Percentiles rank a stretch among this genome's conserved stretches.
These are phyloP conservation scores for Candida ponderosae DNA, from an alignment of 805 yeast genomes.

Conservation along the genomic window DNA sequence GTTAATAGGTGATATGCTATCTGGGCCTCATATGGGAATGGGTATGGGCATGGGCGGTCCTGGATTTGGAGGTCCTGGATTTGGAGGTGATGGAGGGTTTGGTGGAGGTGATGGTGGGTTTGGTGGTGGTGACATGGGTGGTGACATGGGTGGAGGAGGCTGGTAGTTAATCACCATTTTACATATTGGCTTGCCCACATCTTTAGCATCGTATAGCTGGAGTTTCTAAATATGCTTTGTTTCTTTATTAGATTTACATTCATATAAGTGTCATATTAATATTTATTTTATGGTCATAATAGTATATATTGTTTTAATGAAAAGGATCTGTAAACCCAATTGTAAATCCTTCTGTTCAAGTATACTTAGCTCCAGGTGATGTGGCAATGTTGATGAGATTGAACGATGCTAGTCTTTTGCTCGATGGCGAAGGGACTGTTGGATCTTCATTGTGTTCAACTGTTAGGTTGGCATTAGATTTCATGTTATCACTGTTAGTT, in stretches of 20 bases:
- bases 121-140: slow-evolving; percentile 28
- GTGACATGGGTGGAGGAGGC: slow-evolving; percentile 20
- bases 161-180: slow-evolving; percentile 1
- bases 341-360: no score
- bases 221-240: no score
- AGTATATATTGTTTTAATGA: no score
- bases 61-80: slow-evolving; percentile 30
- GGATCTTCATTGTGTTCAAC: background rate
- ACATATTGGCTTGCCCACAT: no score
- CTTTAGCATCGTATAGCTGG: no score
- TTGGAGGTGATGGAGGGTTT: slow-evolving; percentile 18
- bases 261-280: no score
- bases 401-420: slow-evolving; percentile 7
- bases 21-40: slow-evolving; percentile 17
- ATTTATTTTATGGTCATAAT: no score
- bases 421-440: background rate
- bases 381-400: slow-evolving; percentile 7
- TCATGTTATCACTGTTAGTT: background rate
- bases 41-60: slow-evolving; percentile 13
- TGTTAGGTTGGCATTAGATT: background rate
- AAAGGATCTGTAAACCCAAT: no score
- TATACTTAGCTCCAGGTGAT: background rate
- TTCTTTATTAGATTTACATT: no score
- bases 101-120: slow-evolving; percentile 19
- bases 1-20: slow-evolving; percentile 38